Evolutionary conservation across 2,329 filamentous ascomycete species (phyloP).

Genomic region (Seiridium cupressi): DNA sequence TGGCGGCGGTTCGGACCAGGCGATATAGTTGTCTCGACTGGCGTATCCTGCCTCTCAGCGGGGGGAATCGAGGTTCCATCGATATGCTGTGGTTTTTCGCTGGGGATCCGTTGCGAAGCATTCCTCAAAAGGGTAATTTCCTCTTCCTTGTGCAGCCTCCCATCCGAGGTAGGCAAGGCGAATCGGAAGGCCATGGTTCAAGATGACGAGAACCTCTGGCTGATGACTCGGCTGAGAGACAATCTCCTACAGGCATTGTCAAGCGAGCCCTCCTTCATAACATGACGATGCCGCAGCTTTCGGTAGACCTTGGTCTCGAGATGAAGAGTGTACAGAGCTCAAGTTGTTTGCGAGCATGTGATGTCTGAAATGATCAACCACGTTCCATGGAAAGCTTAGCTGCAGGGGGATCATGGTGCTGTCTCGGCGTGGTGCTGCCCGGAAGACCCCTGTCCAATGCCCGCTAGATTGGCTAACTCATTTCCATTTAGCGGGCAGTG

Average conservation of each 20-base stretch:
- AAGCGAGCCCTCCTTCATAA: not conserved
- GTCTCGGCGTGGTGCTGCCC: not conserved
- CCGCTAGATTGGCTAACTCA: not conserved
- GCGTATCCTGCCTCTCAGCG: constrained; percentile 13
- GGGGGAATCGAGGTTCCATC: constrained; percentile 22
- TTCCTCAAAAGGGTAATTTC: constrained; percentile 32
- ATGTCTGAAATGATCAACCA: not conserved
- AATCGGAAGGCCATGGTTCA: constrained; percentile 31
- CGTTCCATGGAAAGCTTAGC: not conserved
- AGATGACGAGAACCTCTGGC: constrained; percentile 12
- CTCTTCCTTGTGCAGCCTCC: constrained; percentile 34
- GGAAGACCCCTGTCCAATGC: not conserved
- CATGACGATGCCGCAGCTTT: not conserved
- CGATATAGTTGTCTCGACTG: constrained; percentile 18
- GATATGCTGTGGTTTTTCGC: constrained; percentile 11
- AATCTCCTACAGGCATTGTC: constrained; percentile 1
- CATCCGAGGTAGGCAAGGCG: constrained; percentile 25
- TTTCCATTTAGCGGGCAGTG: not conserved
- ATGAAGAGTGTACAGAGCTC: not conserved
- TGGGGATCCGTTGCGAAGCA: constrained; percentile 25
- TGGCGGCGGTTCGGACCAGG: constrained; percentile 35
- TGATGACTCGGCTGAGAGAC: constrained; percentile 3
- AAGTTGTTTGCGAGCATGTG: not conserved
- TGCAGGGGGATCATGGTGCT: not conserved
- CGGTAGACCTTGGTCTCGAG: not conserved